Percentiles rank a stretch among this genome's conserved stretches.
Conservation (phyloP, 2,329 filamentous ascomycete genomes). For the Fusarium papillatum region DNA sequence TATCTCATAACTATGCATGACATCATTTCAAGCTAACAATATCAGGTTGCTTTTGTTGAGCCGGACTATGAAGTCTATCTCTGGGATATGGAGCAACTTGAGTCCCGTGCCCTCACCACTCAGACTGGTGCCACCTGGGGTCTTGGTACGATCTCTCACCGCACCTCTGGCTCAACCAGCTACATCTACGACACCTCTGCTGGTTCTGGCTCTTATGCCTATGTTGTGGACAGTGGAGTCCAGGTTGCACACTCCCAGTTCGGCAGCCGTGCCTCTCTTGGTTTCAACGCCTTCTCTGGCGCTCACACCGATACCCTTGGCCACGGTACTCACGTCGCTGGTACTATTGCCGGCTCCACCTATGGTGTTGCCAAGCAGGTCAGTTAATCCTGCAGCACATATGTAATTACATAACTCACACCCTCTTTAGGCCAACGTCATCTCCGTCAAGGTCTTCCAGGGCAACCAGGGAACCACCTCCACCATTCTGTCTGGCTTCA, state of each 20-base stretch:
- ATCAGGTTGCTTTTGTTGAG: conserved; percentile 41
- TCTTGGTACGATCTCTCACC: conserved; percentile 44
- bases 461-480: conserved; percentile 38
- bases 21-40: background rate
- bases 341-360: conserved; percentile 53
- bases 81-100: background rate
- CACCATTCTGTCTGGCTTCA: conserved; percentile 54
- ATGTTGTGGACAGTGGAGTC: conserved; percentile 74
- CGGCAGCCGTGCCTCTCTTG: conserved; percentile 58
- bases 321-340: conserved; percentile 59
- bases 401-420: background rate
- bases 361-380: conserved; percentile 60
- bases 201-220: conserved; percentile 67
- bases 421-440: conserved; percentile 38
- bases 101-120: conserved; percentile 37
- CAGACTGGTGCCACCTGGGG: conserved; percentile 41
- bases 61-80: conserved; percentile 41
- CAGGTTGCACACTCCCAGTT: conserved; percentile 64
- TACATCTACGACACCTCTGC: conserved; percentile 65
- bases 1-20: conserved; percentile 7
- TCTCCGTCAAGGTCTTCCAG: conserved; percentile 51
- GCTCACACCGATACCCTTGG: conserved; percentile 51
- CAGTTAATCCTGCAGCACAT: background rate
- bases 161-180: conserved; percentile 35
- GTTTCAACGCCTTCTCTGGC: conserved; percentile 53